Conservation (phyloP, 306 rosid genomes). For the Crotalaria pallida region DNA sequence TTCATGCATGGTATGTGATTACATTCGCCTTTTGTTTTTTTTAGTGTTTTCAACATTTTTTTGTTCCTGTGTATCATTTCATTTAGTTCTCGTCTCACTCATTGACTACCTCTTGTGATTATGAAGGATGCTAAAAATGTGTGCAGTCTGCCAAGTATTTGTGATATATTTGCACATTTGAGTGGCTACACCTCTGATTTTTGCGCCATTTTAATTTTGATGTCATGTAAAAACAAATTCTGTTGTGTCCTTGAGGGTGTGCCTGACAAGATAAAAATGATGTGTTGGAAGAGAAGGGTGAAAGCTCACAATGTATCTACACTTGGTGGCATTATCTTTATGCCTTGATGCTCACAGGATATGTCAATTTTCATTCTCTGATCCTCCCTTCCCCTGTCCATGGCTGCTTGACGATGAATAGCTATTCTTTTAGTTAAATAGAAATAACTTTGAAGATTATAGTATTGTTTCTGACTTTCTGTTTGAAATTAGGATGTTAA, state of each 20-base stretch:
- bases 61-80: neutral
- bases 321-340: neutral
- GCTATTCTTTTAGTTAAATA: neutral
- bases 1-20: constrained; percentile 82
- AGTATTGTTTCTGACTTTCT: constrained; percentile 1
- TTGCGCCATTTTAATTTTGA: neutral
- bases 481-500: neutral
- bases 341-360: neutral
- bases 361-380: neutral
- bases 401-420: neutral
- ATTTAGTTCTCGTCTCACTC: neutral
- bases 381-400: neutral
- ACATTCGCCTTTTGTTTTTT: neutral
- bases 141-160: neutral
- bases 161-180: neutral
- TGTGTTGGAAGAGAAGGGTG: neutral
- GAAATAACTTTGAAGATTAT: neutral
- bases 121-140: neutral
- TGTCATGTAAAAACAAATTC: neutral
- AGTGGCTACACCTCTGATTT: neutral
- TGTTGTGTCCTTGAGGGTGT: neutral
- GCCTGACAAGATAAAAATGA: neutral
- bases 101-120: neutral
- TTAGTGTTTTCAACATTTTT: neutral
- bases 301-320: neutral